phyloP scores from a whole-genome alignment of 179 eudicot species.

The Silene coronaria region DNA sequence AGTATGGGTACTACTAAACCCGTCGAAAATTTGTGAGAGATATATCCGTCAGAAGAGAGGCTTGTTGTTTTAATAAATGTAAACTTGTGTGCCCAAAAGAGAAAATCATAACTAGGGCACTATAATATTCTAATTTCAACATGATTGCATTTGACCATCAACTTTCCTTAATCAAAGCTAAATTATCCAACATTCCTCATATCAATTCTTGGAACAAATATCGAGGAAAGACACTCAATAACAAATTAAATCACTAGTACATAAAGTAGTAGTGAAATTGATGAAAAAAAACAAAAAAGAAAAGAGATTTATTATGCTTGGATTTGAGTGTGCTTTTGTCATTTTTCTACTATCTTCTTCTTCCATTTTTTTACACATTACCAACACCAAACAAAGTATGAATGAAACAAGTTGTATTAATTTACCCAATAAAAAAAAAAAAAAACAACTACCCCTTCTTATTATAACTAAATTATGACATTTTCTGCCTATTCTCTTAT shows the following conservation, averaged over 20 bases:
- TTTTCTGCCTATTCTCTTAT: background rate
- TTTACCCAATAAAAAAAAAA: background rate
- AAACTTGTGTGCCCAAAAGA: no score
- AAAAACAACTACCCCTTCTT: slow-evolving; percentile 2
- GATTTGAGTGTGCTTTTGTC: slow-evolving; percentile 44
- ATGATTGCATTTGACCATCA: background rate
- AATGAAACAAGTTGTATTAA: slow-evolving; percentile 15
- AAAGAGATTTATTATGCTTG: no score
- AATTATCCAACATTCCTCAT: background rate
- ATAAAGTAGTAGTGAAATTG: background rate
- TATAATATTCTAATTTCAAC: no score
- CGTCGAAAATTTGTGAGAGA: no score
- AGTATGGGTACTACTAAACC: no score
- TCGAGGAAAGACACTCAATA: background rate
- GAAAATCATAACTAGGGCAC: background rate
- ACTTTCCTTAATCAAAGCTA: slow-evolving; percentile 19
- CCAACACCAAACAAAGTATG: slow-evolving; percentile 22
- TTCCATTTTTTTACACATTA: slow-evolving; percentile 7
- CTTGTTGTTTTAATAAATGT: no score
- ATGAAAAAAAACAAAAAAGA: no score
- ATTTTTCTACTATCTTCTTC: slow-evolving; percentile 25
- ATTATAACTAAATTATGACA: slow-evolving; percentile 29
- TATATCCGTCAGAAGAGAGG: no score
- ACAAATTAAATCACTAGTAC: background rate
- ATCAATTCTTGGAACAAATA: background rate